These are phyloP conservation scores for Hansenula sp. DNA, from an alignment of 1,139 yeast species.

Conservation along the genomic window DNA sequence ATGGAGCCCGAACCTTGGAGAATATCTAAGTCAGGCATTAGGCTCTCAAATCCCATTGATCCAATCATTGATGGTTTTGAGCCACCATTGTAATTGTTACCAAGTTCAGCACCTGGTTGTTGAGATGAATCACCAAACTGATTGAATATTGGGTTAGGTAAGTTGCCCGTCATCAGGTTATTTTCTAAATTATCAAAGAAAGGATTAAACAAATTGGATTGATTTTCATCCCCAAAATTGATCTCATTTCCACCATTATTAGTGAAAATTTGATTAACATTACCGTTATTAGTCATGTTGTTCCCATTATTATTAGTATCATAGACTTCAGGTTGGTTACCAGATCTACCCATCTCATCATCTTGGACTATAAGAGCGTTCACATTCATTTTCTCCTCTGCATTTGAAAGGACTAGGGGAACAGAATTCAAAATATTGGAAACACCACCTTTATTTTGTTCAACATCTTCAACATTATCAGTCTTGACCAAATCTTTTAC, in stretches of 20 bases:
- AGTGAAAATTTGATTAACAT: neutral
- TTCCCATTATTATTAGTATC: neutral
- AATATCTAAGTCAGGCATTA: neutral
- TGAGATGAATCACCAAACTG: neutral
- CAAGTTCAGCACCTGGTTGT: neutral
- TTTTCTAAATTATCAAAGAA: conserved; percentile 1
- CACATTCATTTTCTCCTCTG: conserved; percentile 13
- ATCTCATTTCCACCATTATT: too few species aligned
- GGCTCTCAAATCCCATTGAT: neutral
- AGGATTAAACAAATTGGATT: conserved; percentile 1
- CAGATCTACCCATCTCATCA: neutral
- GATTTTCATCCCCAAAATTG: neutral
- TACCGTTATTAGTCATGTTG: neutral
- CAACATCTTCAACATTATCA: conserved; percentile 17
- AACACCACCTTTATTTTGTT: conserved; percentile 17
- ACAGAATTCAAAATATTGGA: conserved; percentile 19
- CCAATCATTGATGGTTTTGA: neutral
- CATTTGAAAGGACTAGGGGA: conserved; percentile 17
- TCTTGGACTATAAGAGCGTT: neutral
- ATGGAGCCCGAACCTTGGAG: neutral
- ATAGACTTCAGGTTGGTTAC: neutral
- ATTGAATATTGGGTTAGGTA: neutral
- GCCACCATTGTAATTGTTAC: too few species aligned
- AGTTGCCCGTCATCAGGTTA: neutral
- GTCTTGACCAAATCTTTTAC: conserved; percentile 19